Conservation (phyloP, 2,329 filamentous ascomycete genomes). For the Ophiostoma montium region DNA sequence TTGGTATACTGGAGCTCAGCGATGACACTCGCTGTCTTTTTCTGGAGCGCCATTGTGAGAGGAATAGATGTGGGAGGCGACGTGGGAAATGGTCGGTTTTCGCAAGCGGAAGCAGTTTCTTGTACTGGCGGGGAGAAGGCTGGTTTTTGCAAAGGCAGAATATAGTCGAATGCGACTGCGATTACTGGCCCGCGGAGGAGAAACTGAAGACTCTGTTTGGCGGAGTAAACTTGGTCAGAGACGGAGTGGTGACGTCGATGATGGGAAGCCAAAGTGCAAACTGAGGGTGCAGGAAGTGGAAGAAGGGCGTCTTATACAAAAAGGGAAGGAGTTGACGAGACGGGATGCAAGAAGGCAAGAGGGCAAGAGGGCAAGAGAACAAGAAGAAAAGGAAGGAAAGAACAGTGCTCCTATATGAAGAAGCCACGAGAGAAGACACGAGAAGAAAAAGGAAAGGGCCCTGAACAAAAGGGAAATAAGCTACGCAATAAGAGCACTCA, state of each 20-base stretch:
- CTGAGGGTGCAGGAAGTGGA: no score
- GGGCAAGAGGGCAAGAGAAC: neutral
- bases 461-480: neutral
- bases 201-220: constrained; percentile 25
- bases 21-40: constrained; percentile 67
- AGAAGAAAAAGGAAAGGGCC: neutral
- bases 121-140: constrained; percentile 29
- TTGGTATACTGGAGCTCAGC: constrained; percentile 75
- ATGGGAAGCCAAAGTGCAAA: neutral
- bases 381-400: neutral
- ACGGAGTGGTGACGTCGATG: constrained; percentile 6
- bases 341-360: neutral
- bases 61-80: constrained; percentile 38
- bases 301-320: neutral
- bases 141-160: constrained; percentile 19
- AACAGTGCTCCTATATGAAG: no score
- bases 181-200: constrained; percentile 36
- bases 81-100: constrained; percentile 41
- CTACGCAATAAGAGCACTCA: neutral
- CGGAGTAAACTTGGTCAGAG: no score
- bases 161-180: constrained; percentile 25
- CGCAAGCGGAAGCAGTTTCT: constrained; percentile 33
- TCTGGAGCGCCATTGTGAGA: constrained; percentile 46
- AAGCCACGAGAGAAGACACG: no score
- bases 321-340: neutral